Base-by-base conservation (phyloP, 495 filamentous ascomycete genomes). In the Penicillium coprophilum region DNA sequence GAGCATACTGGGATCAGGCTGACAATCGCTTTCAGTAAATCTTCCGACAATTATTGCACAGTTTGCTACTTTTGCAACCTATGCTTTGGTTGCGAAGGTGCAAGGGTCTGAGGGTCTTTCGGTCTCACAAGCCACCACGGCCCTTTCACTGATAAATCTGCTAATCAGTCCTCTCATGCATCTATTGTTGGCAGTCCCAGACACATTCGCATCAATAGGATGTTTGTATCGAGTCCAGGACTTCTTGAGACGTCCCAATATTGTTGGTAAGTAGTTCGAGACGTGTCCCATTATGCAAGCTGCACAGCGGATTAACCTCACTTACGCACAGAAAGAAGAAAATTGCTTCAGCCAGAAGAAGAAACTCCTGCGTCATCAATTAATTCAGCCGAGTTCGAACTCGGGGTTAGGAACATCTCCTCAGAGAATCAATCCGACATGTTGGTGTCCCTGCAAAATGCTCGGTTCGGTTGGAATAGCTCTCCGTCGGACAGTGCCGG, bases 181-280 rank as follows among this genome's bases (percentile, higher is more conserved):
- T 6, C 53, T 63, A 0, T 41, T 63, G 43, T 6, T 54, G 9
- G 60, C 63, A 1, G 58, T 66, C 53, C 60, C 63, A 5, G 60
- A 60, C 28, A 59, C 63, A 36, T 66, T 53, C 43, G 54, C 57
- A 3, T 66, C 63, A 17, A 59, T 66, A 21, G 60, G 63, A 17
- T 63, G 63, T 36, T 30, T 66, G 6, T 4, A 61, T 49, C 46
- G 63, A 32, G 46, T 66, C 47, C 60, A 66, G 23, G 55, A 57
- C 6, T 66, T 66, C 27, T 55, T 65, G 10, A 59, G 21, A n/a
- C 38, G 51, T 12, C 47, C 43, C 0, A 55, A 36, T 39, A 52
- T 56, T 11, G 36, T 52, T 47, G 59, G 62, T 62, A 30, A 45
- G 55, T 40, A 34, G 1, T 45, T n/a, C 3, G 0, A 44, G 10